phyloP scores from a whole-genome alignment of 2,329 filamentous ascomycete genomes.

The Hypoxylon sp. region DNA sequence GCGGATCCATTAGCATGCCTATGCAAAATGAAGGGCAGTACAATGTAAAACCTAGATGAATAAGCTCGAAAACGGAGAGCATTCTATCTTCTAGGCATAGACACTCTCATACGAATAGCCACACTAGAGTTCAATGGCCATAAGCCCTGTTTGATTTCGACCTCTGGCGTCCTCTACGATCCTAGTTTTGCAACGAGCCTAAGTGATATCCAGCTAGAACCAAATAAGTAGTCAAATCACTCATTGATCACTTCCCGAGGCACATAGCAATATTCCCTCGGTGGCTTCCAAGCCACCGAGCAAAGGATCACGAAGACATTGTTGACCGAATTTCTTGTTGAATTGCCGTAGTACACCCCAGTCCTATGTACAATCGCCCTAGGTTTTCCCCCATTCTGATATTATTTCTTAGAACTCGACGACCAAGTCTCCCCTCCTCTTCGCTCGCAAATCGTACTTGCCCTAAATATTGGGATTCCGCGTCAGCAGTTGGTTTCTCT shows the following conservation, averaged over 20 bases:
- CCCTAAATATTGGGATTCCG: slow-evolving; percentile 70
- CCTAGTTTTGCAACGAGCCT: neutral
- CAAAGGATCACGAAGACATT: neutral
- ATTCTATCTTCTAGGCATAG: too few relatives aligned
- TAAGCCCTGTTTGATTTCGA: too few relatives aligned
- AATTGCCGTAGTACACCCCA: slow-evolving; percentile 51
- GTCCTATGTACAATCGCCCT: slow-evolving; percentile 60
- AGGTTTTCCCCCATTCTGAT: slow-evolving; percentile 19
- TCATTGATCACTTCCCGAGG: neutral
- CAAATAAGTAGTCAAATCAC: neutral
- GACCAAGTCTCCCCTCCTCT: slow-evolving; percentile 89
- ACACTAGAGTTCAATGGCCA: too few relatives aligned
- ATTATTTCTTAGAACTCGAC: slow-evolving; percentile 74
- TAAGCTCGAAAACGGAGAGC: too few relatives aligned
- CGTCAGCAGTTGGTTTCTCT: slow-evolving; percentile 10
- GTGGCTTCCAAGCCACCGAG: neutral
- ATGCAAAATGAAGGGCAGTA: too few relatives aligned
- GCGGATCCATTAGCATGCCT: too few relatives aligned
- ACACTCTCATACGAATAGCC: too few relatives aligned
- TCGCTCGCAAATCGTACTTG: slow-evolving; percentile 86
- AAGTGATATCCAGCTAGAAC: neutral
- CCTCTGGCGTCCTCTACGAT: too few relatives aligned
- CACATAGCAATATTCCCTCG: neutral
- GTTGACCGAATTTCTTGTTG: slow-evolving; percentile 43
- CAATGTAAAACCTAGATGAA: too few relatives aligned